Base-by-base conservation (phyloP, 192 early-diverging fungal genomes). In the Dissophora ornata region DNA sequence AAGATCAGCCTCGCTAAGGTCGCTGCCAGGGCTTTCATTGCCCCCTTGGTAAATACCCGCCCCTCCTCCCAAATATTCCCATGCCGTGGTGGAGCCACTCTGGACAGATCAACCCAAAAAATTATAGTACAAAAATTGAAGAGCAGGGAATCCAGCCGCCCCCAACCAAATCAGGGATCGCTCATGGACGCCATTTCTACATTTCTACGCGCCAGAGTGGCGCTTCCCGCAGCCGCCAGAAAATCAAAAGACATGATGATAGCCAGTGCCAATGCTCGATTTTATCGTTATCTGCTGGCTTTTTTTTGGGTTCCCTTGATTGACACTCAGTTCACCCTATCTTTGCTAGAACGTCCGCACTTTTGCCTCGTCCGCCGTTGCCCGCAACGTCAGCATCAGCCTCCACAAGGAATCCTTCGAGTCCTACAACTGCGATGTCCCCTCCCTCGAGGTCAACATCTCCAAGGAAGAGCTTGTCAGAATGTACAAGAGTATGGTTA, bases 401-500 rank as follows among this genome's bases (percentile, higher is more conserved):
- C 88, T 98, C 54, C 85, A 86, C 57, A 84, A 90, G 57, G 69
- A 60, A 41, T 87, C 90, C 44, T 97, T 95, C 79, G 92, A 91
- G 66, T 82, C 87, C 59, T 94, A 96, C 87, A 92, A 97, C 75
- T 91, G 90, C 74, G 92, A 92, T 10, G 79, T 73, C 22, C 91
- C 94, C 10, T 79, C 83, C 29, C 81, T 89, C 30, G 82, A 86
- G 33, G 69, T 92, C 32, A 82, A 86, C 21, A 65, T 93, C 56
- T 86, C 89, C 67, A 90, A 89, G 80, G 79, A 85, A 6, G 94
- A 97, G 54, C 69, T 92, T 54, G 36, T 99, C 30, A 73, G 84
- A 25, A 82, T 99, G 86, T 99, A 96, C 85, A 89, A 85, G 69
- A 84, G 85, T 74, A 97, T 98, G 96, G 89, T 91, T 48, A 79